A percentile compares a stretch with the other conserved stretches of the same genome.
These are phyloP conservation scores for Chamaecyparis obtusa DNA, from an alignment of 75 land plant species.

Conservation along the genomic window DNA sequence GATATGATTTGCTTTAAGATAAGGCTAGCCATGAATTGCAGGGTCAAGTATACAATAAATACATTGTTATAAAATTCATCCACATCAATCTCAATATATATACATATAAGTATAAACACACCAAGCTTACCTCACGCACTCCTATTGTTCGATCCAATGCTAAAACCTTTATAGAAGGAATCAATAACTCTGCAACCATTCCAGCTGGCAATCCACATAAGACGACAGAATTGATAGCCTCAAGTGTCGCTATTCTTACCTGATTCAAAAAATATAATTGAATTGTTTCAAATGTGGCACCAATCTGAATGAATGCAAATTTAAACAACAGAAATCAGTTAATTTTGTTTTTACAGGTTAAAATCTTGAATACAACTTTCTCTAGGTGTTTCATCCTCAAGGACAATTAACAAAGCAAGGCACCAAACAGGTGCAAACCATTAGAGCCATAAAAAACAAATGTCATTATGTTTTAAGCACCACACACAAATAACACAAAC, in stretches of 20 bases:
- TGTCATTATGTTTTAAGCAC: background rate
- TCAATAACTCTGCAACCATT: slow-evolving; percentile 17
- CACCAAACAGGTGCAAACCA: background rate
- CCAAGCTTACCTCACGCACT: slow-evolving; percentile 30
- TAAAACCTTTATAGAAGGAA: slow-evolving; percentile 25
- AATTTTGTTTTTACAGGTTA: background rate
- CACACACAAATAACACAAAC: background rate
- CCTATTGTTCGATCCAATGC: slow-evolving; percentile 29
- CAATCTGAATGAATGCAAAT: background rate
- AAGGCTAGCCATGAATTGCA: background rate
- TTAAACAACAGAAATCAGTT: background rate
- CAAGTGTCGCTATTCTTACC: slow-evolving; percentile 33
- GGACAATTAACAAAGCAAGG: background rate
- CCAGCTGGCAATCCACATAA: slow-evolving; percentile 28
- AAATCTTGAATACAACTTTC: background rate
- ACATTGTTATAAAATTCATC: background rate
- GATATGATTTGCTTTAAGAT: too few relatives aligned
- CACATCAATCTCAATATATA: background rate
- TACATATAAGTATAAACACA: background rate
- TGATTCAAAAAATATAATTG: slow-evolving; percentile 15
- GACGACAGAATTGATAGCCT: slow-evolving; percentile 36
- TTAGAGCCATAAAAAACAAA: background rate
- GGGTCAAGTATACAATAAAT: background rate
- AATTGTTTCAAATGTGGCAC: slow-evolving; percentile 1
- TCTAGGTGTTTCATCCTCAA: background rate